Percentiles rank a stretch among this genome's conserved stretches.
phyloP scores from a whole-genome alignment of 2,329 filamentous ascomycete species.

The Tolypocladium amazonense region DNA sequence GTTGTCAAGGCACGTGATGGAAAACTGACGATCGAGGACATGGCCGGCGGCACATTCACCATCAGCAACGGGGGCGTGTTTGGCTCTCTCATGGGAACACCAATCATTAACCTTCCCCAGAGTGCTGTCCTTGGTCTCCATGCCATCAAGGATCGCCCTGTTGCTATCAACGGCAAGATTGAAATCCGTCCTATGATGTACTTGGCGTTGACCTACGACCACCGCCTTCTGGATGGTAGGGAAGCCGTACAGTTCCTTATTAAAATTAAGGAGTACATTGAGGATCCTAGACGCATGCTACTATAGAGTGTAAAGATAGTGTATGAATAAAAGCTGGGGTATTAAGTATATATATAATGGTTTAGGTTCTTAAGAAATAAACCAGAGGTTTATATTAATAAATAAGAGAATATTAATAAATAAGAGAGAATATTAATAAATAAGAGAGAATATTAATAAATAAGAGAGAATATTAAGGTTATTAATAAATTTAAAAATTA shows the following conservation, averaged over 20 bases:
- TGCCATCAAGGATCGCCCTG: conserved; percentile 88
- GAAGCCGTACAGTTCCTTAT: conserved; percentile 95
- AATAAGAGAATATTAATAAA: too few species aligned
- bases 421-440: too few species aligned
- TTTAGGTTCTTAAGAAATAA: too few species aligned
- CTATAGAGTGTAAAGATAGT: conserved; percentile 2
- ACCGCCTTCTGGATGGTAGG: conserved; percentile 86
- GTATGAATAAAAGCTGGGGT: background rate
- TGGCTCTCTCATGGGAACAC: conserved; percentile 92
- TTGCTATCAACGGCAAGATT: conserved; percentile 85
- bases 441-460: too few species aligned
- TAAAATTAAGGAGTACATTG: conserved; percentile 95
- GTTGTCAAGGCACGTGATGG: conserved; percentile 68
- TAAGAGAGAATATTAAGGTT: too few species aligned
- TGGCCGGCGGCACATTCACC: conserved; percentile 96
- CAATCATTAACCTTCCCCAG: conserved; percentile 96
- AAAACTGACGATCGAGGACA: conserved; percentile 97
- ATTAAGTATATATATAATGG: background rate
- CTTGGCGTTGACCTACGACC: conserved; percentile 92
- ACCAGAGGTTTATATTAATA: too few species aligned
- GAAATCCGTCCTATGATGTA: conserved; percentile 99
- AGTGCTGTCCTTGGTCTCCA: conserved; percentile 87
- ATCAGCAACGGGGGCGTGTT: conserved; percentile 98
- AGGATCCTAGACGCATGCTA: conserved; percentile 89
- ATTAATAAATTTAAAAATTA: too few species aligned